Evolutionary conservation across 2,329 filamentous ascomycete species (phyloP).

Genomic region (Colletotrichum agaves): DNA sequence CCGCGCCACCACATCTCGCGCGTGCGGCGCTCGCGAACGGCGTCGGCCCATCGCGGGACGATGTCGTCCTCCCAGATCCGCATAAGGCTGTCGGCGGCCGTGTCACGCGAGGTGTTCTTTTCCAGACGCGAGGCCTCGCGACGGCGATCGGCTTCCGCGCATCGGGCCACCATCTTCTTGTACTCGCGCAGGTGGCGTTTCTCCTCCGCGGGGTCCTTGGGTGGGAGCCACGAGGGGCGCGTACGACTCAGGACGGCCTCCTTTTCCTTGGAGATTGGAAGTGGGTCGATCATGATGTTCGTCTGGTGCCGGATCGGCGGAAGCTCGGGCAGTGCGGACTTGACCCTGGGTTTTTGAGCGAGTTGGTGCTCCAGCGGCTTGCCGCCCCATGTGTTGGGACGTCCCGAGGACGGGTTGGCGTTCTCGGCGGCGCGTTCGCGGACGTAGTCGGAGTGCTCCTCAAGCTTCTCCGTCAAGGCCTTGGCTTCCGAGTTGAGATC

Average conservation of each 20-base stretch:
- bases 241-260: conserved; percentile 85
- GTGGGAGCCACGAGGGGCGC: conserved; percentile 84
- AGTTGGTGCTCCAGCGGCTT: conserved; percentile 39
- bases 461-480: conserved; percentile 81
- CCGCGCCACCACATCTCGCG: conserved; percentile 87
- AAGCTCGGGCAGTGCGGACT: conserved; percentile 74
- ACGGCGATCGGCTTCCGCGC: conserved; percentile 68
- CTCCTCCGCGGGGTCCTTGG: conserved; percentile 91
- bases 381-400: conserved; percentile 54
- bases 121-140: conserved; percentile 64
- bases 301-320: conserved; percentile 74
- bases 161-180: conserved; percentile 81
- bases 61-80: conserved; percentile 81
- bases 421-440: conserved; percentile 39
- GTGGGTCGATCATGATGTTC: conserved; percentile 85
- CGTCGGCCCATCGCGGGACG: conserved; percentile 78
- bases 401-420: conserved; percentile 42
- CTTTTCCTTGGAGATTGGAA: conserved; percentile 88
- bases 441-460: conserved; percentile 72
- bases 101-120: conserved; percentile 65
- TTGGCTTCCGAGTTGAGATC: conserved; percentile 79
- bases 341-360: conserved; percentile 63
- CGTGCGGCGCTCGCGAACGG: conserved; percentile 75
- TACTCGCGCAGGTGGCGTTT: conserved; percentile 87
- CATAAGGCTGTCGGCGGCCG: conserved; percentile 63